A percentile compares a stretch with the other conserved stretches of the same genome.
phyloP scores from a whole-genome alignment of 1,284 basidiomycete species.

The Amylostereum chailletii region DNA sequence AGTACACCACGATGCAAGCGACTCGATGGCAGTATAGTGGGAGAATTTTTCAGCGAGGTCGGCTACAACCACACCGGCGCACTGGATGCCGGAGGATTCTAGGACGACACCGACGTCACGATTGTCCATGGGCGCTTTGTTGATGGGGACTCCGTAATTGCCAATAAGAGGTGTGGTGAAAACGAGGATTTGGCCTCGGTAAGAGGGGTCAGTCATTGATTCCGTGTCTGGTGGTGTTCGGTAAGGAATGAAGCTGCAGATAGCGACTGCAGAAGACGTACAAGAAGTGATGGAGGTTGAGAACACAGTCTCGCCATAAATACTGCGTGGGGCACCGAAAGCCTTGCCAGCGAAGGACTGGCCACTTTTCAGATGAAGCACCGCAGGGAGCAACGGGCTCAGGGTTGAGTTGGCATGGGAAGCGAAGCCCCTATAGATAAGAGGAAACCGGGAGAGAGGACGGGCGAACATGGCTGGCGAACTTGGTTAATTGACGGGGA shows the following conservation, averaged over 20 bases:
- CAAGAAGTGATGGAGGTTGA: constrained; percentile 98
- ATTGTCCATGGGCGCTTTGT: constrained; percentile 66
- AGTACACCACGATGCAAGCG: constrained; percentile 88
- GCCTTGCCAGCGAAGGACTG: constrained; percentile 85
- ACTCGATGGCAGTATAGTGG: constrained; percentile 92
- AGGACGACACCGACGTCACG: constrained; percentile 87
- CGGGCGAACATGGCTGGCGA: constrained; percentile 44
- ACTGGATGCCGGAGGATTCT: constrained; percentile 87
- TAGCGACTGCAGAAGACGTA: constrained; percentile 28
- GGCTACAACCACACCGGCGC: constrained; percentile 87
- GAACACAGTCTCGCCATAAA: constrained; percentile 97
- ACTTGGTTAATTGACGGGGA: constrained; percentile 47
- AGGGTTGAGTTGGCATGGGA: constrained; percentile 47
- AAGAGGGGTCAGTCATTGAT: constrained; percentile 99
- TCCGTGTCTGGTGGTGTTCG: constrained; percentile 69
- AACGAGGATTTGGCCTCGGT: constrained; percentile 95
- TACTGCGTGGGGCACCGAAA: constrained; percentile 85
- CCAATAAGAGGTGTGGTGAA: constrained; percentile 98
- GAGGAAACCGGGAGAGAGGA: constrained; percentile 39
- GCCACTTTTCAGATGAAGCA: constrained; percentile 89
- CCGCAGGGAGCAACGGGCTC: constrained; percentile 52
- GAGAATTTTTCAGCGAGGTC: constrained; percentile 95
- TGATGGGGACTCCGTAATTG: constrained; percentile 94
- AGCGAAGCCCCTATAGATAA: constrained; percentile 51
- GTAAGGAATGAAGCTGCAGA: not conserved